Evolutionary conservation across 768 basidiomycete genomes (phyloP), one percentile per base, ranked within the genome.

Genomic region (Vararia minispora): DNA sequence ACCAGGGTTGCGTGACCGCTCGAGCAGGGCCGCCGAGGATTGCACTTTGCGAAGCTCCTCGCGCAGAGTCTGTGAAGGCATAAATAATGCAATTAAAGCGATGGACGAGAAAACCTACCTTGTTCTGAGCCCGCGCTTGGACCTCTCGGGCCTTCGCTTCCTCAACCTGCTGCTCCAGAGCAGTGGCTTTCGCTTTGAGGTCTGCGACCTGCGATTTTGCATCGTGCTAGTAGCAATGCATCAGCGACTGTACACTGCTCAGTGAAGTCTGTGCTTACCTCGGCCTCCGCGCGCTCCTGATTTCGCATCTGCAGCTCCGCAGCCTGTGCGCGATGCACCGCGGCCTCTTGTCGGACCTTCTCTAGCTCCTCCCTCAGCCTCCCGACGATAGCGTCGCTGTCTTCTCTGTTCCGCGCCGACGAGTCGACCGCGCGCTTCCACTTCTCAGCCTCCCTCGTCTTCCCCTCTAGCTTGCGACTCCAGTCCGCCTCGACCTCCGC

Each of bases 11-110:
- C 94, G 76, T 50, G 92, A 88, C 33, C 79, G 72, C 52, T 98
- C 94, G 20, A 97, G 66, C 21, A 97, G 57, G 1, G 89, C 81
- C 28, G 85, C 86, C 14, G 91, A 94, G 1, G 83, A 86, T 58
- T 98, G 95, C 2, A 99, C 80, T 57, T 98, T 98, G 28, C 90
- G 80, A 32, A 99, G 60, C 54, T 99, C 94, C 37, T 98, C 95
- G 7, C 92, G 80, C 13, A 98, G 64, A 0, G 76, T 87, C 87
- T 94, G 52, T 30, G 13, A 31, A 28, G 14, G 20, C 16, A 33
- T 5, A 14, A n/a, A 16, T 32, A 8, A 28, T 41, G 29, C 28
- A 39, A 40, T 33, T 1, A 18, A 16, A 13, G 5, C 26, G 33
- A 17, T 20, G 24, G 17, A 40, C 24, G n/a, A 35, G 21, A 22